Percentiles rank a stretch among this genome's conserved stretches.
These are phyloP conservation scores for Ceratocystis cacaofunesta DNA, from an alignment of 2,329 filamentous ascomycete genomes.

Conservation along the genomic window DNA sequence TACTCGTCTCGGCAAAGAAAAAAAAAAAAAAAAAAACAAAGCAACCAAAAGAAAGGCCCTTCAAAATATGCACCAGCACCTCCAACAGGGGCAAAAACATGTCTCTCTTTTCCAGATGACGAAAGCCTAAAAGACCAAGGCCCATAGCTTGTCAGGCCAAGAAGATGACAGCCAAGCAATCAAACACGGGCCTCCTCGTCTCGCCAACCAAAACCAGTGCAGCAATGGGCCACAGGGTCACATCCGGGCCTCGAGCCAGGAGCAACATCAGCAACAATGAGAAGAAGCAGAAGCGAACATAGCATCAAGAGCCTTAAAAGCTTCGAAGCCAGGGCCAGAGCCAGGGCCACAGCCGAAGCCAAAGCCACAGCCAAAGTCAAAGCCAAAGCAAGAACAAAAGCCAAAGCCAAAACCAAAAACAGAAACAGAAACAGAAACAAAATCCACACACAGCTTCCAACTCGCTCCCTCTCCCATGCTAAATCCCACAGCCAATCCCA, in stretches of 20 bases:
- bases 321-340: slow-evolving; percentile 2
- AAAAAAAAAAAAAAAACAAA: no score
- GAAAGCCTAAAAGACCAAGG: slow-evolving; percentile 1
- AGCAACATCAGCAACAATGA: neutral
- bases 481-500: slow-evolving; percentile 5
- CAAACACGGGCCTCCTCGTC: slow-evolving; percentile 15
- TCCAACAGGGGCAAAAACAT: slow-evolving; percentile 6
- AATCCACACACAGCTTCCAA: slow-evolving; percentile 3
- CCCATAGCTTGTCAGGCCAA: slow-evolving; percentile 5
- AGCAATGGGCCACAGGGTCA: slow-evolving; percentile 8
- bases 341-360: slow-evolving; percentile 1
- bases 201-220: slow-evolving; percentile 11
- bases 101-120: slow-evolving; percentile 4
- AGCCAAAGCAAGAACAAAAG: neutral
- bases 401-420: slow-evolving; percentile 3
- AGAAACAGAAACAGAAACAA: slow-evolving; percentile 6
- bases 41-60: neutral
- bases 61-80: neutral
- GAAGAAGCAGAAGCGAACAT: neutral
- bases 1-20: neutral
- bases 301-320: neutral
- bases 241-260: slow-evolving; percentile 13
- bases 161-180: slow-evolving; percentile 9
- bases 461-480: slow-evolving; percentile 2
- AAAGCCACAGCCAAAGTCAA: slow-evolving; percentile 4